Conservation (phyloP, 768 basidiomycete species). For the Lepiota venenata region DNA sequence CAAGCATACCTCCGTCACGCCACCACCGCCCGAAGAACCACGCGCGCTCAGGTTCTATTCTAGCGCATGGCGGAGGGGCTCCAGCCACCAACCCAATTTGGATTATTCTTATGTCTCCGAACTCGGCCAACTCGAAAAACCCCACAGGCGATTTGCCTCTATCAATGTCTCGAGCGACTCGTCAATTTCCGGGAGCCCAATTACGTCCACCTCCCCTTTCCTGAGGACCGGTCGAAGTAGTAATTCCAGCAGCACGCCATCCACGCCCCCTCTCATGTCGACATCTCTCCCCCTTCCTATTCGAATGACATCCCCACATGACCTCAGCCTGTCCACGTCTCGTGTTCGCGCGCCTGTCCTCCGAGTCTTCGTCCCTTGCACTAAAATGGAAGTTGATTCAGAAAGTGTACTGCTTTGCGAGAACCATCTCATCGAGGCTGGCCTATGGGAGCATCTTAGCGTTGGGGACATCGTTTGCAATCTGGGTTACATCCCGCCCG, state of each 20-base stretch:
- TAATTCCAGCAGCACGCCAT: slow-evolving; percentile 14
- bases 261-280: slow-evolving; percentile 13
- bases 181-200: slow-evolving; percentile 27
- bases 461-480: slow-evolving; percentile 79
- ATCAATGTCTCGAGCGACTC: slow-evolving; percentile 45
- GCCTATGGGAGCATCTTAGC: slow-evolving; percentile 74
- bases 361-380: slow-evolving; percentile 73
- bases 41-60: slow-evolving; percentile 26
- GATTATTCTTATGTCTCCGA: neutral
- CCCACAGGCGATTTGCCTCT: slow-evolving; percentile 40
- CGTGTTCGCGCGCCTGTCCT: slow-evolving; percentile 68
- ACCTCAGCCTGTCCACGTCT: slow-evolving; percentile 56
- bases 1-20: slow-evolving; percentile 9
- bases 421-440: slow-evolving; percentile 61
- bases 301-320: slow-evolving; percentile 47
- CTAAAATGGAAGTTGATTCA: slow-evolving; percentile 40
- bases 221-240: slow-evolving; percentile 12
- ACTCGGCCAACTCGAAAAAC: slow-evolving; percentile 17
- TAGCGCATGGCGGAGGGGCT: slow-evolving; percentile 24
- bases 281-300: slow-evolving; percentile 13
- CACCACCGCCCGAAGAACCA: slow-evolving; percentile 31
- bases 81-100: slow-evolving; percentile 14
- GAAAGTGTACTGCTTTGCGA: slow-evolving; percentile 56
- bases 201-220: slow-evolving; percentile 11
- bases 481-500: slow-evolving; percentile 67